Evolutionary conservation across 2,329 filamentous ascomycete species (phyloP), one percentile per base, ranked within the genome.

Genomic region (Hyphodiscus sp.): DNA sequence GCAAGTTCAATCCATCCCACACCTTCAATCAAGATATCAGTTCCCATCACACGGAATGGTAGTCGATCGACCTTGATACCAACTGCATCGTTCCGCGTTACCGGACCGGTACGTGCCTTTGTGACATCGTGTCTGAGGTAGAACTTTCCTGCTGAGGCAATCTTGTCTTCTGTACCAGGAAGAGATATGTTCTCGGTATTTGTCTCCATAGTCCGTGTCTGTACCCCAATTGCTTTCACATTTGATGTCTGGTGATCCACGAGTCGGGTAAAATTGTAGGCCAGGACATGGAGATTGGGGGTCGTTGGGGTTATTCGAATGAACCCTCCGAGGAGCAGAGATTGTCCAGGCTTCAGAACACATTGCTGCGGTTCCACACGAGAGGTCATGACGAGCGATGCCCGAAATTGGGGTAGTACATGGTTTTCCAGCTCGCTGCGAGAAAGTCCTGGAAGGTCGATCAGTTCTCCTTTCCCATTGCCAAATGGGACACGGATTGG

Each of bases 401-500:
- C 70, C 42, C 83, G 83, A 63, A 87, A 74, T 56, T 85, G 76
- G 42, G 85, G 79, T 42, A 79, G 73, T 47, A 96, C 86, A 65
- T 87, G 84, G 0, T 81, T 71, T 47, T 89, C 85, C 7, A 97
- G 74, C 16, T 83, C 80, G 23, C 83, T 85, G 45, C 94, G 84
- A 9, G 85, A 80, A 33, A 99, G 74, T 0, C 94, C 94, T 0
- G 94, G 94, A 15, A 99, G 77, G 67, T 99, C 94, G 63, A 99
- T 89, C 33, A 99, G 77, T 69, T 99, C 95, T 52, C 94, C 94
- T 64, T 83, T 87, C 20, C 88, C 87, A 55, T 82, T 83, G 45
- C 91, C 91, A 66, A 94, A 99, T 0, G 91, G 90, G 18, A 97
- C 83, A 26, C 94, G 86, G 61, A 99, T 97, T 0, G 94, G 94